Percentiles rank a stretch among this genome's conserved stretches.
Evolutionary conservation across 2,329 filamentous ascomycete genomes (phyloP).

Genomic region (Piedraia hortae): DNA sequence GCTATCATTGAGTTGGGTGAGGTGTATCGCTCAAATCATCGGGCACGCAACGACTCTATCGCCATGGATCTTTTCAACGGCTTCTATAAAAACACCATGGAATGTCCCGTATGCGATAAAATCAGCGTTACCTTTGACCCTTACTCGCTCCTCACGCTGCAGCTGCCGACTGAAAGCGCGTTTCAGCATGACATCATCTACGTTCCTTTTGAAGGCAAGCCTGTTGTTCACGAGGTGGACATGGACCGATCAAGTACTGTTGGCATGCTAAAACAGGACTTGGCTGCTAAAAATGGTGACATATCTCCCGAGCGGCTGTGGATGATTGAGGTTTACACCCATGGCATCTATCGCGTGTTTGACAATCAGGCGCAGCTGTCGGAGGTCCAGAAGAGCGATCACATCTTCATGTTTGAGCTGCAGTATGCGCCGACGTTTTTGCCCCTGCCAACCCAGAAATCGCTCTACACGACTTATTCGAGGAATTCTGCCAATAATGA

Average conservation of each 20-base stretch:
- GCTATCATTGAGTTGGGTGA: conserved; percentile 67
- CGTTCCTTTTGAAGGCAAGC: conserved; percentile 44
- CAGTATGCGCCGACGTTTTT: conserved; percentile 57
- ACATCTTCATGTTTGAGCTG: conserved; percentile 49
- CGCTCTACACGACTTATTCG: conserved; percentile 19
- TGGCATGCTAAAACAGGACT: conserved; percentile 34
- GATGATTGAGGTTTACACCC: conserved; percentile 54
- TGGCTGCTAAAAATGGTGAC: conserved; percentile 25
- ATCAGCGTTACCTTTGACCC: conserved; percentile 97
- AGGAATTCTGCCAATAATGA: conserved; percentile 14
- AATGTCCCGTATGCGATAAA: conserved; percentile 74
- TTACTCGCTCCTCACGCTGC: conserved; percentile 80
- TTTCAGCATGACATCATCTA: conserved; percentile 53
- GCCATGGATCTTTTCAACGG: conserved; percentile 89
- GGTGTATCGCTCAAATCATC: conserved; percentile 75
- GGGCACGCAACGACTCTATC: conserved; percentile 76
- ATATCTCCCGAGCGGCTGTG: conserved; percentile 36
- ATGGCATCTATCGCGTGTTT: conserved; percentile 68
- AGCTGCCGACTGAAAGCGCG: conserved; percentile 61
- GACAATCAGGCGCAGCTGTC: conserved; percentile 39
- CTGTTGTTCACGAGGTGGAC: conserved; percentile 50
- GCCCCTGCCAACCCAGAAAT: conserved; percentile 24
- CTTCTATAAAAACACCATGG: conserved; percentile 92
- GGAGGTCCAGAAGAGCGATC: conserved; percentile 38
- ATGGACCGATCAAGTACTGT: conserved; percentile 49